A percentile compares a stretch with the other conserved stretches of the same genome.
Evolutionary conservation across 164 flowering plant species (phyloP).

Genomic region (Tetracentron sinense): DNA sequence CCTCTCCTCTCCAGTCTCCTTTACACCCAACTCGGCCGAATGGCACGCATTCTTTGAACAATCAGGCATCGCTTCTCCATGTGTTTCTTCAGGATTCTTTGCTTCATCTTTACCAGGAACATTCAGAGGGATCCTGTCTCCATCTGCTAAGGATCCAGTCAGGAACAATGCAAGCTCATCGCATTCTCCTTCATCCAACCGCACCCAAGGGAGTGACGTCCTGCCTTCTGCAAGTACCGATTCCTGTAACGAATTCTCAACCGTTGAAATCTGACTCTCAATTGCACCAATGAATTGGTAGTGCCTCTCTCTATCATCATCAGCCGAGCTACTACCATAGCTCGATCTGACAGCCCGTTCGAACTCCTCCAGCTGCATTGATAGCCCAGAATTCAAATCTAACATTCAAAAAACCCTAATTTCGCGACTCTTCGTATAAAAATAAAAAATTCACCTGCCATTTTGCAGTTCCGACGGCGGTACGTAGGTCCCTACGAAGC

Average conservation of each 20-base stretch:
- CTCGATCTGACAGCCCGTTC: conserved; percentile 61
- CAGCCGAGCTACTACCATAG: conserved; percentile 33
- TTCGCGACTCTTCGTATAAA: background rate
- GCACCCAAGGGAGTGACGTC: conserved; percentile 62
- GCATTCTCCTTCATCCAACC: conserved; percentile 81
- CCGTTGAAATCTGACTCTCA: conserved; percentile 39
- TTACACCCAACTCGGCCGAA: conserved; percentile 30
- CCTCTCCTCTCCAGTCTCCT: conserved; percentile 38
- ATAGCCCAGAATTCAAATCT: background rate
- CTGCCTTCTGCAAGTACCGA: conserved; percentile 47
- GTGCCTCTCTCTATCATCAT: conserved; percentile 70
- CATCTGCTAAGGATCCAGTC: conserved; percentile 33
- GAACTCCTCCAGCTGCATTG: conserved; percentile 83
- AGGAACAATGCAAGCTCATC: conserved; percentile 84
- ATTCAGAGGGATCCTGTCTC: conserved; percentile 7
- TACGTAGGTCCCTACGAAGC: conserved; percentile 60
- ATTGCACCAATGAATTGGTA: conserved; percentile 67
- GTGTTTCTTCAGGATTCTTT: conserved; percentile 9
- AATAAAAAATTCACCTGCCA: conserved; percentile 67
- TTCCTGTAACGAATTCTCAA: conserved; percentile 52
- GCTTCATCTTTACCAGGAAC: conserved; percentile 19
- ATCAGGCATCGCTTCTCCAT: conserved; percentile 20
- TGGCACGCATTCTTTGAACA: conserved; percentile 30
- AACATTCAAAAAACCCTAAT: background rate
- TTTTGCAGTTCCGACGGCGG: conserved; percentile 86